Conservation (phyloP, 179 eudicot genomes). For the Patellifolia procumbens region DNA sequence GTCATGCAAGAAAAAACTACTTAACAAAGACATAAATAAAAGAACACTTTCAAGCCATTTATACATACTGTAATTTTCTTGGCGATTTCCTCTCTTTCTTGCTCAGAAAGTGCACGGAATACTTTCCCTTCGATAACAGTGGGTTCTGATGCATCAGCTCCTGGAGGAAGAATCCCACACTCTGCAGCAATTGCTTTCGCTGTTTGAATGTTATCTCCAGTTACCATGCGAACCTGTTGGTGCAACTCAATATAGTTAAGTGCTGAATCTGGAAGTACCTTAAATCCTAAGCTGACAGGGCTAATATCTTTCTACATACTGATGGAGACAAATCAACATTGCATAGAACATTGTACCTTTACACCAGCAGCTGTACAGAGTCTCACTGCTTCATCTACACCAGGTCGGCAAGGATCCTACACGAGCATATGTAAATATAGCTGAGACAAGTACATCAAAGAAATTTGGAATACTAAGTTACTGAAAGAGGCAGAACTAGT, state of each 20-base stretch:
- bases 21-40: background rate
- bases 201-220: slow-evolving; percentile 94
- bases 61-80: slow-evolving; percentile 57
- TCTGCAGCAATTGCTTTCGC: slow-evolving; percentile 91
- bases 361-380: slow-evolving; percentile 81
- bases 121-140: slow-evolving; percentile 73
- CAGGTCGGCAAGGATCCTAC: slow-evolving; percentile 98
- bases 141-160: slow-evolving; percentile 50
- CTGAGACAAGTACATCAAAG: background rate
- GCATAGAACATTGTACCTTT: slow-evolving; percentile 52
- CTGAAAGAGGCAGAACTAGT: background rate
- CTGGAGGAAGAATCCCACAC: slow-evolving; percentile 78
- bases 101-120: slow-evolving; percentile 72
- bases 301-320: background rate
- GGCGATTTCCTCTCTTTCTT: slow-evolving; percentile 65
- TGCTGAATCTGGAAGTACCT: background rate
- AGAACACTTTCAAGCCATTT: background rate
- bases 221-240: slow-evolving; percentile 89
- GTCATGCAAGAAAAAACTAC: background rate
- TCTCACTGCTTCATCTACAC: slow-evolving; percentile 84
- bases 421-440: slow-evolving; percentile 26
- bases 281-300: background rate
- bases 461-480: background rate
- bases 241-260: background rate
- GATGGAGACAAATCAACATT: background rate